Evolutionary conservation across 1,284 basidiomycete species (phyloP).

Genomic region (Fistulina hepatica): DNA sequence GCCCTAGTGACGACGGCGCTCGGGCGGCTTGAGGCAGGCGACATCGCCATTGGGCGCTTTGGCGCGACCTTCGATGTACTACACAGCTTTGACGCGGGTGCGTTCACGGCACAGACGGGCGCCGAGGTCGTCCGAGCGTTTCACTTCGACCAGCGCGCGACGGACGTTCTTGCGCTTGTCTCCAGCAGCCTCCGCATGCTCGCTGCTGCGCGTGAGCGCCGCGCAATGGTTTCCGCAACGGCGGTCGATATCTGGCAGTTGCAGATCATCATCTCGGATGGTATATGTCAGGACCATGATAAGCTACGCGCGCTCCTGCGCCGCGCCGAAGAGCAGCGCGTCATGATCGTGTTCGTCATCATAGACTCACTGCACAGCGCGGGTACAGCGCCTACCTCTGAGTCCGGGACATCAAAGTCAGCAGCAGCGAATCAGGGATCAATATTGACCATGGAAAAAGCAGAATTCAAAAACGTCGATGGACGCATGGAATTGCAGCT

Average conservation of each 20-base stretch:
- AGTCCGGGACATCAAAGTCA: too few species aligned
- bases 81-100: slow-evolving; percentile 74
- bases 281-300: slow-evolving; percentile 95
- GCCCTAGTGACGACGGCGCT: slow-evolving; percentile 89
- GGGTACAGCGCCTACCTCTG: slow-evolving; percentile 15
- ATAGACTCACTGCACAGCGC: slow-evolving; percentile 73
- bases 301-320: slow-evolving; percentile 72
- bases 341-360: slow-evolving; percentile 96
- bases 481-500: slow-evolving; percentile 85
- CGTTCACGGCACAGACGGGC: slow-evolving; percentile 73
- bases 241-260: slow-evolving; percentile 92
- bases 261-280: slow-evolving; percentile 97
- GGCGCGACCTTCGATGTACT: slow-evolving; percentile 83
- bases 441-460: slow-evolving; percentile 90
- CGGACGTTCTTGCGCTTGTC: slow-evolving; percentile 83
- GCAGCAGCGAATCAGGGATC: slow-evolving; percentile 43
- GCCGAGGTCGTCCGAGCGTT: slow-evolving; percentile 77
- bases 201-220: slow-evolving; percentile 61
- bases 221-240: slow-evolving; percentile 47
- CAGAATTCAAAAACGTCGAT: slow-evolving; percentile 77
- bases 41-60: slow-evolving; percentile 87
- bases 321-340: slow-evolving; percentile 80
- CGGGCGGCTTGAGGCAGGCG: slow-evolving; percentile 88
- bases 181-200: slow-evolving; percentile 75
- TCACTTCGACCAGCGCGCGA: slow-evolving; percentile 85